Evolutionary conservation across 164 flowering plant genomes (phyloP).

Genomic region (Protea cynaroides): DNA sequence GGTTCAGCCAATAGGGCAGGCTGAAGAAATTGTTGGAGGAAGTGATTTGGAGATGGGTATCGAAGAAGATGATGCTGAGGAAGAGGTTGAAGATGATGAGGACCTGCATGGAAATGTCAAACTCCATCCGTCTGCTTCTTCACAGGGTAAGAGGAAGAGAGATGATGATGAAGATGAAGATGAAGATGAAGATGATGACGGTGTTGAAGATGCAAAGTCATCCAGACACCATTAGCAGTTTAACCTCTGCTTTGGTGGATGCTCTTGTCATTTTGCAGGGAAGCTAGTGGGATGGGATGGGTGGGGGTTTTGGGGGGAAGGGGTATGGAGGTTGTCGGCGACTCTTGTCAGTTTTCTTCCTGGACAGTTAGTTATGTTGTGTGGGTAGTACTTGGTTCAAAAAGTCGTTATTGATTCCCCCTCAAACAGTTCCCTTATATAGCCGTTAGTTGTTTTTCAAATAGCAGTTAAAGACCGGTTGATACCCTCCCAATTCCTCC

Average conservation of each 20-base stretch:
- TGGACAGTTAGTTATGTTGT: background rate
- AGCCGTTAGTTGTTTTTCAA: conserved; percentile 39
- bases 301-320: background rate
- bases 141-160: conserved; percentile 65
- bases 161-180: conserved; percentile 33
- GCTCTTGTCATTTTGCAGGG: background rate
- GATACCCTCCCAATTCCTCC: too few relatives aligned
- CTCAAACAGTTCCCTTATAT: conserved; percentile 9
- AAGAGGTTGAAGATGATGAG: conserved; percentile 45
- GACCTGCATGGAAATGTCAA: conserved; percentile 29
- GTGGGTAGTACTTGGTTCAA: background rate
- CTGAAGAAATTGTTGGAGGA: conserved; percentile 37
- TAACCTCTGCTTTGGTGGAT: background rate
- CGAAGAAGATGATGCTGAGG: conserved; percentile 51
- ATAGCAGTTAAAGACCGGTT: conserved; percentile 27
- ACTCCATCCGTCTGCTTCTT: conserved; percentile 23
- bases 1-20: conserved; percentile 59
- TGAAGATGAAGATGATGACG: conserved; percentile 31
- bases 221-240: conserved; percentile 27
- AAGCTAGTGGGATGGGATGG: background rate
- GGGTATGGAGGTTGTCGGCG: background rate
- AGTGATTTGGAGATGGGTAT: conserved; percentile 42
- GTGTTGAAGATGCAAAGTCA: conserved; percentile 27
- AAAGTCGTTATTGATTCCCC: conserved; percentile 4
- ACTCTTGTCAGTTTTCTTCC: background rate